These are phyloP conservation scores for Aspergillus sp. DNA, from an alignment of 2,329 filamentous ascomycete species.

Conservation along the genomic window DNA sequence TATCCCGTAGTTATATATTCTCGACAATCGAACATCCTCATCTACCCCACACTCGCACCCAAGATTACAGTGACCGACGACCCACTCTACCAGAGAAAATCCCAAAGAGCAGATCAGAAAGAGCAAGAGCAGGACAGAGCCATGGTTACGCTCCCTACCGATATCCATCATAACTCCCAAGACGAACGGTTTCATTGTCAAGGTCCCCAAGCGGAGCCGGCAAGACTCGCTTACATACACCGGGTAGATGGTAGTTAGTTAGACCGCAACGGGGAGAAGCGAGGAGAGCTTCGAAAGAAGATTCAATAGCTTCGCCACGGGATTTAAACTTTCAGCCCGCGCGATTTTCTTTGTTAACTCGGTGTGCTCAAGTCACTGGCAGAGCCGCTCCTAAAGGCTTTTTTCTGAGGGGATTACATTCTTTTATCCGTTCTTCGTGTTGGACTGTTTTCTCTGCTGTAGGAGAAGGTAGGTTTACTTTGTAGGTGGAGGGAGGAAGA, in stretches of 20 bases:
- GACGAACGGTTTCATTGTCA: background rate
- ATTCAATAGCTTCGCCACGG: conserved; percentile 16
- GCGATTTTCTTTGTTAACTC: background rate
- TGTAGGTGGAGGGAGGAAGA: no score
- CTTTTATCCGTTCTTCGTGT: no score
- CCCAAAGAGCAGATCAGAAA: background rate
- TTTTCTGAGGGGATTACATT: no score
- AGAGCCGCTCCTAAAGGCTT: no score
- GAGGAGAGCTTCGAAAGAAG: conserved; percentile 8
- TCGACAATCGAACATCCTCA: no score
- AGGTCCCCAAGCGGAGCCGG: background rate
- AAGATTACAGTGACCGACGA: background rate
- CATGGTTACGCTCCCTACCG: background rate
- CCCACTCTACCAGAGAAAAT: background rate
- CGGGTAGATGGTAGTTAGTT: background rate
- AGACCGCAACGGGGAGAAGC: conserved; percentile 1
- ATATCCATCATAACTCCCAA: no score
- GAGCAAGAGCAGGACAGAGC: background rate
- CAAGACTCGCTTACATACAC: background rate
- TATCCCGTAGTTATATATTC: no score
- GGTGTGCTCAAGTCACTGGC: no score
- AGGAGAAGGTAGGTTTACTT: no score
- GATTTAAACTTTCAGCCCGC: background rate
- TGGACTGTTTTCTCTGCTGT: no score
- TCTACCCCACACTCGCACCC: background rate